Conservation (phyloP, 257 asterid species). For the Forsythia suspensa region DNA sequence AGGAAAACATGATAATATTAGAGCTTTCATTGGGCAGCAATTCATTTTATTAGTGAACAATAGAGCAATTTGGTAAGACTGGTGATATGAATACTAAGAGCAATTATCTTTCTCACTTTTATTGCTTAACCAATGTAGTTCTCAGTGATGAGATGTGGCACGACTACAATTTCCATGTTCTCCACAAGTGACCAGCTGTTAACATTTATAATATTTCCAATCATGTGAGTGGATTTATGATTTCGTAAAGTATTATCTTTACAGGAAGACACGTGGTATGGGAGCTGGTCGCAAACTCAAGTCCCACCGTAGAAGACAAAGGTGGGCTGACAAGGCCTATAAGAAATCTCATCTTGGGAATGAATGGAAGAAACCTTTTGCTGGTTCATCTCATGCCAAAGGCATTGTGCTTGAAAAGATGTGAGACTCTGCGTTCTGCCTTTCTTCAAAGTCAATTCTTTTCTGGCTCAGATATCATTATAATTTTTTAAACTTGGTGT, state of each 20-base stretch:
- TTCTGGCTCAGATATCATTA: neutral
- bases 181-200: neutral
- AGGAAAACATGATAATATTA: neutral
- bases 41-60: neutral
- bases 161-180: no score
- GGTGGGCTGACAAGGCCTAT: constrained; percentile 85
- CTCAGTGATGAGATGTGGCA: neutral
- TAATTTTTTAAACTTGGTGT: neutral
- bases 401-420: constrained; percentile 83
- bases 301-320: constrained; percentile 68
- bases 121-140: no score
- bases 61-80: neutral
- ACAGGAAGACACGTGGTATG: constrained; percentile 80
- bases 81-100: neutral
- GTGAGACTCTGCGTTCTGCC: constrained; percentile 31
- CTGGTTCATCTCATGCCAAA: constrained; percentile 81
- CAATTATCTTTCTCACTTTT: no score
- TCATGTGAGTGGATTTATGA: neutral
- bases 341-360: constrained; percentile 80
- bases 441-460: neutral
- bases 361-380: constrained; percentile 86
- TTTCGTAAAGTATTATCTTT: neutral
- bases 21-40: neutral
- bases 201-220: neutral
- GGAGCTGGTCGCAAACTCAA: constrained; percentile 85